A percentile compares a stretch with the other conserved stretches of the same genome.
Evolutionary conservation across 2,329 filamentous ascomycete species (phyloP).

Genomic region (Claviceps cyperi): DNA sequence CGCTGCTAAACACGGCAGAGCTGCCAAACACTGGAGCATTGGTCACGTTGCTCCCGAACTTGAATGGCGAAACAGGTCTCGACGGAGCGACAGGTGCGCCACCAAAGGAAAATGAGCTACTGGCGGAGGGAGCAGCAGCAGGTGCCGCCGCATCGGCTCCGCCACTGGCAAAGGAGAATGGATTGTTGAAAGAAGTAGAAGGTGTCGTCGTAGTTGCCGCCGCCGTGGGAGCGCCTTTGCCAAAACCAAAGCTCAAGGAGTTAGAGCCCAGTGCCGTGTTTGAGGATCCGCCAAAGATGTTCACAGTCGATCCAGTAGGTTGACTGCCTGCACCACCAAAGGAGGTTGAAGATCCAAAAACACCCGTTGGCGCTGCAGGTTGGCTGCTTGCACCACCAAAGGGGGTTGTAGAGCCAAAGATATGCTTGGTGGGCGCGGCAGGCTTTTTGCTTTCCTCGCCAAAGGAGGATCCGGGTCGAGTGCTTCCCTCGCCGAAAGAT

Average conservation of each 20-base stretch:
- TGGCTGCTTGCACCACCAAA: constrained; percentile 14
- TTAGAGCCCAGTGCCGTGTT: constrained; percentile 11
- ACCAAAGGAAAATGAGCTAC: constrained; percentile 25
- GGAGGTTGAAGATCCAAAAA: constrained; percentile 18
- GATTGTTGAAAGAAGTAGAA: constrained; percentile 23
- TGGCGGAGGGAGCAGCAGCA: constrained; percentile 11
- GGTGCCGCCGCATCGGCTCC: constrained; percentile 12
- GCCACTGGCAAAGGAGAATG: constrained; percentile 20
- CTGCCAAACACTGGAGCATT: no score
- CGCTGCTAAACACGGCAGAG: constrained; percentile 18
- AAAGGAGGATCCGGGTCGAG: no score
- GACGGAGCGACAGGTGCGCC: constrained; percentile 14
- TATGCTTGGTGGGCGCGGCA: constrained; percentile 20
- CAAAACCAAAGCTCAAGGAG: constrained; percentile 20
- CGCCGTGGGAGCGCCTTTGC: constrained; percentile 5
- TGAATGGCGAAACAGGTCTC: constrained; percentile 18
- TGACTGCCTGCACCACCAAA: constrained; percentile 13
- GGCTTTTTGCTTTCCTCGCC: no score
- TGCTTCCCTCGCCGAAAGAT: no score
- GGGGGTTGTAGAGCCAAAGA: constrained; percentile 4
- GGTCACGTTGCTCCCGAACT: constrained; percentile 19
- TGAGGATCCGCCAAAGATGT: constrained; percentile 1
- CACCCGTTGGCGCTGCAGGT: constrained; percentile 17
- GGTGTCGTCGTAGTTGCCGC: constrained; percentile 8
- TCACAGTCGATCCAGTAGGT: no score